Base-by-base conservation (phyloP, 495 filamentous ascomycete genomes). In the Thozetella sp. region DNA sequence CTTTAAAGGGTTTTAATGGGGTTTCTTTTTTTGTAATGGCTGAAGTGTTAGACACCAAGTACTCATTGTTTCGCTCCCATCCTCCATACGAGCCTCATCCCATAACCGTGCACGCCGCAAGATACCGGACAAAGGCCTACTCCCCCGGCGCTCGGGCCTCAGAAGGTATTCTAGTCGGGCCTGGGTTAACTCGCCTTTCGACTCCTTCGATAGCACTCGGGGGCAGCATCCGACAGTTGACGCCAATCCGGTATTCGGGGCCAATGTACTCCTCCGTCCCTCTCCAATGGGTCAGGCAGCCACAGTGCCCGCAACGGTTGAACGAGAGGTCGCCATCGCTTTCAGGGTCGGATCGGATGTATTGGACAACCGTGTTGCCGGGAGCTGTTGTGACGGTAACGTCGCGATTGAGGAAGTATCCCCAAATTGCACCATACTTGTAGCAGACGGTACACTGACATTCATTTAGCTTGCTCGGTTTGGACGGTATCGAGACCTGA, bases 401-500 rank as follows among this genome's bases (percentile, higher is more conserved):
- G 19, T 60, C 53, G 48, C 51, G 27, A 25, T 52, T 58, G 15
- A 19, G 34, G 46, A 52, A 64, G 53, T 61, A 64, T 6, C 27
- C 62, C 62, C 62, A 64, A n/a, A 61, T 3, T 20, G 53, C 58
- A 3, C 62, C 62, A 58, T 64, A 64, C 26, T 60, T 60, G 53
- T 60, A 64, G 62, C 62, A 64, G 6, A 57, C 53, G 25, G 52
- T 56, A 46, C 62, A 61, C 52, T 57, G 57, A 54, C 62, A 64
- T 27, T 64, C 62, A 53, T 37, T 57, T 12, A 61, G 53, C 1
- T 2, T 10, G 2, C 25, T 24, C 3, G 60, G 60, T 11, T 54
- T 62, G 22, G 46, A 43, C 10, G 60, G 60, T 10, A 62, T 30
- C 25, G 52, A 1, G 13, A 62, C 30, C 24, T 50, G 25, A 15